Evolutionary conservation across 495 filamentous ascomycete genomes (phyloP).

Genomic region (Penicillium manginii): DNA sequence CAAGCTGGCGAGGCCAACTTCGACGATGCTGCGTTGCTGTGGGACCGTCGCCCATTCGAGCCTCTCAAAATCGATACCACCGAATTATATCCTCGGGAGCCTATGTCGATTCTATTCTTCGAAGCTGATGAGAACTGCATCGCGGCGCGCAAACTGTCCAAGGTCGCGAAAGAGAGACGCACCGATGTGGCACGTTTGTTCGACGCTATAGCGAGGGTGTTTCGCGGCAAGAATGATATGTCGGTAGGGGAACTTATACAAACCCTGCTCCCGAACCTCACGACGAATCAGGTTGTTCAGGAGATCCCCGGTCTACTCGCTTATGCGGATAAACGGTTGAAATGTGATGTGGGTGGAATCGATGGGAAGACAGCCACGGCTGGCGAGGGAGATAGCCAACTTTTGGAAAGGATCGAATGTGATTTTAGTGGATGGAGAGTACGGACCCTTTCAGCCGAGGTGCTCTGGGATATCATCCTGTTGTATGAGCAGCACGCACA

Average conservation of each 20-base stretch:
- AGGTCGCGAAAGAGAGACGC: conserved; percentile 14
- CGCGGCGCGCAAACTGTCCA: conserved; percentile 17
- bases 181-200: conserved; percentile 24
- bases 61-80: conserved; percentile 50
- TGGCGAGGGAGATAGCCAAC: not conserved
- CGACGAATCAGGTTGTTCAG: conserved; percentile 36
- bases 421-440: conserved; percentile 37
- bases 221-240: conserved; percentile 24
- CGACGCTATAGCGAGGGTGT: conserved; percentile 28
- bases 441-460: conserved; percentile 19
- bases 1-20: conserved; percentile 18
- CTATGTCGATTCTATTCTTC: conserved; percentile 39
- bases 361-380: not conserved
- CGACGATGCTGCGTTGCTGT: conserved; percentile 55
- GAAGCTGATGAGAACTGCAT: conserved; percentile 36
- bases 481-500: conserved; percentile 31
- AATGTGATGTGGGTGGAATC: not conserved
- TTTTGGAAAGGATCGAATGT: conserved; percentile 27
- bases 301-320: conserved; percentile 36
- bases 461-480: conserved; percentile 39
- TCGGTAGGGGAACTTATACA: conserved; percentile 30
- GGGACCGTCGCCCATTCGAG: conserved; percentile 67
- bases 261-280: conserved; percentile 28
- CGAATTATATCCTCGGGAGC: conserved; percentile 59
- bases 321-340: conserved; percentile 29